Evolutionary conservation across 2,329 filamentous ascomycete genomes (phyloP).

Genomic region (Talaromyces sp.): DNA sequence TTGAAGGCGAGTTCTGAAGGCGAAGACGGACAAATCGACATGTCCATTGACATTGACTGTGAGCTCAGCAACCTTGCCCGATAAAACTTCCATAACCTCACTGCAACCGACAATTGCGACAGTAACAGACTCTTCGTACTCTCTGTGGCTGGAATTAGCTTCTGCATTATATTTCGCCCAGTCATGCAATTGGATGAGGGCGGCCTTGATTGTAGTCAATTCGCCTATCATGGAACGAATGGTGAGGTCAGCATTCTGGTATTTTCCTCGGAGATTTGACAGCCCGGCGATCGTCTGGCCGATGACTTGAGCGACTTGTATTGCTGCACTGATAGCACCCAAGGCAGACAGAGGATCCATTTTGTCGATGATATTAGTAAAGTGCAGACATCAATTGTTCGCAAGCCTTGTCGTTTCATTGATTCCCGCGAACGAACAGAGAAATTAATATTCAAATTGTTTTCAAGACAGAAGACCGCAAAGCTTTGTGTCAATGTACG

Average conservation of each 20-base stretch:
- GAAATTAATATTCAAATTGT: background rate
- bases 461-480: background rate
- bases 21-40: conserved; percentile 21
- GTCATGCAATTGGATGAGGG: conserved; percentile 36
- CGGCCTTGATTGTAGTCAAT: conserved; percentile 35
- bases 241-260: conserved; percentile 36
- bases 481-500: background rate
- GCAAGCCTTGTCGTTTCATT: background rate
- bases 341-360: conserved; percentile 37
- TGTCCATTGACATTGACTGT: conserved; percentile 20
- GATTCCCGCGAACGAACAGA: background rate
- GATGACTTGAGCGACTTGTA: conserved; percentile 35
- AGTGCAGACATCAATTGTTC: background rate
- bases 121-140: conserved; percentile 30
- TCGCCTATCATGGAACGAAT: conserved; percentile 37
- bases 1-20: conserved; percentile 28
- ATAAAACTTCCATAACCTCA: conserved; percentile 36
- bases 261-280: conserved; percentile 33
- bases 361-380: background rate
- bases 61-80: conserved; percentile 32
- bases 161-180: conserved; percentile 30
- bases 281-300: conserved; percentile 32
- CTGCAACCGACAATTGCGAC: conserved; percentile 36
- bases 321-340: conserved; percentile 32
- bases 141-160: conserved; percentile 25